Percentiles rank a stretch among this genome's conserved stretches.
phyloP scores from a whole-genome alignment of 2,329 filamentous ascomycete species.

The Dendryphion nanum region DNA sequence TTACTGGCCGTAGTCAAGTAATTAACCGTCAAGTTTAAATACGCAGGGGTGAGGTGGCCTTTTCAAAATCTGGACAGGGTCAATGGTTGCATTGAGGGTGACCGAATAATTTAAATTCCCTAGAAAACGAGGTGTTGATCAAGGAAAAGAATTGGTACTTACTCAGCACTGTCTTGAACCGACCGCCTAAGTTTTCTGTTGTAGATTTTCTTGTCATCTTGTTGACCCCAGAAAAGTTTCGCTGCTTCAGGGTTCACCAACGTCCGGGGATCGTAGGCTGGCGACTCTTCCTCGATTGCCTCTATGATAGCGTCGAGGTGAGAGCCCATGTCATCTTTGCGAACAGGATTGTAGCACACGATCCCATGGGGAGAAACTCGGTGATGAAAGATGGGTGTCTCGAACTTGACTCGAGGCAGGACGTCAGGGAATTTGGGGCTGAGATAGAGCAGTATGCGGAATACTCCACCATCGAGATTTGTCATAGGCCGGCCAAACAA shows the following conservation, averaged over 20 bases:
- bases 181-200: slow-evolving; percentile 76
- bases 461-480: slow-evolving; percentile 83
- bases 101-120: too few species aligned
- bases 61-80: too few species aligned
- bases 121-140: too few species aligned
- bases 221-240: slow-evolving; percentile 79
- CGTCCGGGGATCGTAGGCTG: slow-evolving; percentile 86
- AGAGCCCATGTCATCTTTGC: slow-evolving; percentile 73
- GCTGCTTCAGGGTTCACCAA: slow-evolving; percentile 84
- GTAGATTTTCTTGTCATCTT: slow-evolving; percentile 80
- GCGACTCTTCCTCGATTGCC: slow-evolving; percentile 81
- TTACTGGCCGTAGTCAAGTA: too few species aligned
- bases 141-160: too few species aligned
- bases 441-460: slow-evolving; percentile 75
- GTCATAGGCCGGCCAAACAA: slow-evolving; percentile 93
- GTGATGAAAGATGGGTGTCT: slow-evolving; percentile 84
- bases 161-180: slow-evolving; percentile 59
- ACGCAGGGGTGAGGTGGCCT: too few species aligned
- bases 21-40: too few species aligned
- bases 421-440: slow-evolving; percentile 85
- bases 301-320: slow-evolving; percentile 83
- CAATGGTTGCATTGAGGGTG: too few species aligned
- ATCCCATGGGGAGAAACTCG: slow-evolving; percentile 77
- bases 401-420: slow-evolving; percentile 78
- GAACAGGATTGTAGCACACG: slow-evolving; percentile 70